These are phyloP conservation scores for Calonectria henricotiae DNA, from an alignment of 2,329 filamentous ascomycete species.

Conservation along the genomic window DNA sequence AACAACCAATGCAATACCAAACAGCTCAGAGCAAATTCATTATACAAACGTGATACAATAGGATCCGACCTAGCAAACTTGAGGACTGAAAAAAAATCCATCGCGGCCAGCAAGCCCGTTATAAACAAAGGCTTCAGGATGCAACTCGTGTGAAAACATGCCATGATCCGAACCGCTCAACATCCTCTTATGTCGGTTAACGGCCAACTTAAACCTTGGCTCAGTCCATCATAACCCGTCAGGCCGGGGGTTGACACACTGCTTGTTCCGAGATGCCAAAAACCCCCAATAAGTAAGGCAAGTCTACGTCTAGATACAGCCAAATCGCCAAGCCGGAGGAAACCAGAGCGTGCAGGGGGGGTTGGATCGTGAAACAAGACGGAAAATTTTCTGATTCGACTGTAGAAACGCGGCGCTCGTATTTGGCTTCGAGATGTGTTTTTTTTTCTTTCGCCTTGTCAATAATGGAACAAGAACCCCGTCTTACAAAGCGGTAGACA, in stretches of 20 bases:
- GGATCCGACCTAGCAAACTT: constrained; percentile 3
- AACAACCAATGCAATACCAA: not conserved
- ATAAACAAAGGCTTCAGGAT: not conserved
- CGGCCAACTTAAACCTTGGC: constrained; percentile 7
- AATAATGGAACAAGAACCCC: not conserved
- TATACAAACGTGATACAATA: not conserved
- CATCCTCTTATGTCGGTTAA: constrained; percentile 9
- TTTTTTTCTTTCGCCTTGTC: not conserved
- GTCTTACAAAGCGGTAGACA: not conserved
- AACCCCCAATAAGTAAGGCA: constrained; percentile 18
- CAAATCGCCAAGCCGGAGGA: constrained; percentile 17
- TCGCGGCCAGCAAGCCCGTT: constrained; percentile 1
- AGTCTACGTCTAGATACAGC: constrained; percentile 6
- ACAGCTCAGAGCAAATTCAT: not conserved
- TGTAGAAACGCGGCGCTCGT: constrained; percentile 3
- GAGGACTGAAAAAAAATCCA: not conserved
- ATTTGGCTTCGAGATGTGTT: constrained; percentile 1
- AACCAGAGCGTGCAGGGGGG: constrained; percentile 1
- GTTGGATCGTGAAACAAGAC: constrained; percentile 9
- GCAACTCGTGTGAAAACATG: not conserved
- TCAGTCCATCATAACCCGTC: constrained; percentile 9
- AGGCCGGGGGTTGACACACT: constrained; percentile 12
- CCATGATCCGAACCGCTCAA: constrained; percentile 2
- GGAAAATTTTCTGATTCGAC: constrained; percentile 15
- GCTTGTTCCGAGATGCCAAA: constrained; percentile 10